These are phyloP conservation scores for Pholiota microspora DNA, from an alignment of 768 basidiomycete genomes.

Conservation along the genomic window DNA sequence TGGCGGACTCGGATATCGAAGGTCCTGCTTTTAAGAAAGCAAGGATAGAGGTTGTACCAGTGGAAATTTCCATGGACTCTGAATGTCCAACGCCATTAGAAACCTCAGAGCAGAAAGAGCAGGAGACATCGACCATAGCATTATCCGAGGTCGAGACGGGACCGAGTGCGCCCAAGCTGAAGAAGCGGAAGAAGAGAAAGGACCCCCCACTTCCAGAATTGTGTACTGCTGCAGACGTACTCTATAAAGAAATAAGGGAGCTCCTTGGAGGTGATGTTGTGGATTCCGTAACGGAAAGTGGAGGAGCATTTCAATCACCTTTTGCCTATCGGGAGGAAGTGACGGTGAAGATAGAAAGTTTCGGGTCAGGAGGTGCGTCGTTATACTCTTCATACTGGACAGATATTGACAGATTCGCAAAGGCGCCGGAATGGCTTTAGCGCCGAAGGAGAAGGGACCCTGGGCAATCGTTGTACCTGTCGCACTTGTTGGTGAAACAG, in stretches of 20 bases:
- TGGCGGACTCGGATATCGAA: slow-evolving; percentile 14
- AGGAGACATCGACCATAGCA: not conserved
- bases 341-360: slow-evolving; percentile 58
- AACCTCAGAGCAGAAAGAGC: not conserved
- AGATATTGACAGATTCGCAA: slow-evolving; percentile 6
- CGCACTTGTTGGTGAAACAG: slow-evolving; percentile 77
- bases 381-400: not conserved
- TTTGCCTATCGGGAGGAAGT: slow-evolving; percentile 61
- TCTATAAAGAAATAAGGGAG: slow-evolving; percentile 66
- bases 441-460: slow-evolving; percentile 42
- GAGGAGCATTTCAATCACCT: slow-evolving; percentile 56
- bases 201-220: slow-evolving; percentile 50
- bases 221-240: slow-evolving; percentile 72
- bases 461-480: slow-evolving; percentile 89
- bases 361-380: slow-evolving; percentile 61
- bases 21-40: slow-evolving; percentile 17
- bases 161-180: slow-evolving; percentile 9
- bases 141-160: slow-evolving; percentile 3
- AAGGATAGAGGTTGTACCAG: slow-evolving; percentile 3
- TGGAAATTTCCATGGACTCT: not conserved
- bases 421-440: slow-evolving; percentile 70
- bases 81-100: not conserved
- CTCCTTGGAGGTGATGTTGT: slow-evolving; percentile 64
- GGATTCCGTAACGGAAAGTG: slow-evolving; percentile 43
- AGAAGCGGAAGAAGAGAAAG: slow-evolving; percentile 35